phyloP scores from a whole-genome alignment of 2,329 filamentous ascomycete species.

The Lachnellula occidentalis region DNA sequence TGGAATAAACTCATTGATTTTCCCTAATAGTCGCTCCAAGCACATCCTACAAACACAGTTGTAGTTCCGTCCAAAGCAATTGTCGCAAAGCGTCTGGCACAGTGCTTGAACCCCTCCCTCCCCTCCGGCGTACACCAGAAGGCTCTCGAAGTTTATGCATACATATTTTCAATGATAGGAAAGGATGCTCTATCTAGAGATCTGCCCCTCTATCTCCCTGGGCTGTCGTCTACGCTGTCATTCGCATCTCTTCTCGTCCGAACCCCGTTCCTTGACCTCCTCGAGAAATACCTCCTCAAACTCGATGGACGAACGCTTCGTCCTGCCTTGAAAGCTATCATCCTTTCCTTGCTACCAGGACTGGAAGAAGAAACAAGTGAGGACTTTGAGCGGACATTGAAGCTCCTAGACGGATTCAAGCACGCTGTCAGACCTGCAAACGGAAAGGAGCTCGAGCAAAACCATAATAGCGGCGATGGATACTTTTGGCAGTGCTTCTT shows the following conservation, averaged over 20 bases:
- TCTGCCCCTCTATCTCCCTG: slow-evolving; percentile 82
- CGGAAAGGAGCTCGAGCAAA: slow-evolving; percentile 45
- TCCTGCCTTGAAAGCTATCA: slow-evolving; percentile 83
- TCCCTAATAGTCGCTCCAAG: slow-evolving; percentile 69
- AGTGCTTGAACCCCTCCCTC: slow-evolving; percentile 88
- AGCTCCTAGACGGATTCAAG: slow-evolving; percentile 73
- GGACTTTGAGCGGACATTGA: slow-evolving; percentile 85
- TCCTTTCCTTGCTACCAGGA: slow-evolving; percentile 83
- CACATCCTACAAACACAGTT: slow-evolving; percentile 65
- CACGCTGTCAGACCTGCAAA: slow-evolving; percentile 52
- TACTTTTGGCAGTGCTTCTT: slow-evolving; percentile 99
- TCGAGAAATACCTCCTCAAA: slow-evolving; percentile 74
- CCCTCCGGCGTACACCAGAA: slow-evolving; percentile 98
- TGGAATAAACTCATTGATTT: slow-evolving; percentile 23
- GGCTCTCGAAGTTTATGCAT: slow-evolving; percentile 85
- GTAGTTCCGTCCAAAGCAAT: slow-evolving; percentile 75
- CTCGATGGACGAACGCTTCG: slow-evolving; percentile 67
- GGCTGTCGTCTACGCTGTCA: slow-evolving; percentile 80
- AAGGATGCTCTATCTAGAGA: slow-evolving; percentile 75
- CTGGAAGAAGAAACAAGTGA: slow-evolving; percentile 95
- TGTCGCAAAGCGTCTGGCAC: slow-evolving; percentile 85
- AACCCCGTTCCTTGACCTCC: slow-evolving; percentile 74
- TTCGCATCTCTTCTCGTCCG: slow-evolving; percentile 92
- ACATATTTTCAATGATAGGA: slow-evolving; percentile 82
- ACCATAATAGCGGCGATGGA: slow-evolving; percentile 61